phyloP scores from a whole-genome alignment of 2,329 filamentous ascomycete genomes.

The Fusarium citri region DNA sequence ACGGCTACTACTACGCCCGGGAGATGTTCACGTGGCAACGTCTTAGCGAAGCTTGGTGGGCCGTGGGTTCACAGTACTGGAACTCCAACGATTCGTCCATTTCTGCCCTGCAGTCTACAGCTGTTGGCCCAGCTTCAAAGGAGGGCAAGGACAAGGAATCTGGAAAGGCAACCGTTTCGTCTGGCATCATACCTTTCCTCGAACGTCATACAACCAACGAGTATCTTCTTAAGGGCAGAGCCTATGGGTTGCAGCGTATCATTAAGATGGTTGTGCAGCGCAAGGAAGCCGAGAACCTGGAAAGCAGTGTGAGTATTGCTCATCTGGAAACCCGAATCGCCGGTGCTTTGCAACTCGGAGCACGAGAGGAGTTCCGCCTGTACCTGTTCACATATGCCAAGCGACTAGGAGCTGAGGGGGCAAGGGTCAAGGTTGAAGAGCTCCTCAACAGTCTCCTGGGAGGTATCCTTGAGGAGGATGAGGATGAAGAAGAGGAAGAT shows the following conservation, averaged over 20 bases:
- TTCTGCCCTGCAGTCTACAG: constrained; percentile 79
- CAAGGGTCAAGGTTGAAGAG: constrained; percentile 91
- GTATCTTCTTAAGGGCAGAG: constrained; percentile 88
- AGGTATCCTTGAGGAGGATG: constrained; percentile 72
- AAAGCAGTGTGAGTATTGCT: constrained; percentile 90
- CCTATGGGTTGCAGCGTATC: constrained; percentile 89
- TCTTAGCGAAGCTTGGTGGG: constrained; percentile 98
- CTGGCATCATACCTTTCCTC: constrained; percentile 91
- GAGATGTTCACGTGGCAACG: constrained; percentile 93
- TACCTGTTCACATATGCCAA: constrained; percentile 99
- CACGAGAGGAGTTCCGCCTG: constrained; percentile 90
- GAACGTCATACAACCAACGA: constrained; percentile 96
- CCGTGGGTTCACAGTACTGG: constrained; percentile 98
- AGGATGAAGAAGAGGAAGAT: constrained; percentile 52
- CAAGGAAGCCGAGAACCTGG: constrained; percentile 92
- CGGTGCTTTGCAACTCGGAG: constrained; percentile 84
- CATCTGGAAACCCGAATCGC: constrained; percentile 96
- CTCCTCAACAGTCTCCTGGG: constrained; percentile 85
- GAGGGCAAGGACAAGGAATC: constrained; percentile 60
- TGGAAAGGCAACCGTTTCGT: constrained; percentile 73
- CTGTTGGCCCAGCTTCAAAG: constrained; percentile 67
- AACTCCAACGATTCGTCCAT: constrained; percentile 95
- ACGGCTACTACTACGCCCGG: constrained; percentile 90
- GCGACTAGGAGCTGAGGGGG: constrained; percentile 88
- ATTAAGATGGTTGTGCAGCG: constrained; percentile 89